Conservation (phyloP, 192 early-diverging fungal species). For the Podila horticola region DNA sequence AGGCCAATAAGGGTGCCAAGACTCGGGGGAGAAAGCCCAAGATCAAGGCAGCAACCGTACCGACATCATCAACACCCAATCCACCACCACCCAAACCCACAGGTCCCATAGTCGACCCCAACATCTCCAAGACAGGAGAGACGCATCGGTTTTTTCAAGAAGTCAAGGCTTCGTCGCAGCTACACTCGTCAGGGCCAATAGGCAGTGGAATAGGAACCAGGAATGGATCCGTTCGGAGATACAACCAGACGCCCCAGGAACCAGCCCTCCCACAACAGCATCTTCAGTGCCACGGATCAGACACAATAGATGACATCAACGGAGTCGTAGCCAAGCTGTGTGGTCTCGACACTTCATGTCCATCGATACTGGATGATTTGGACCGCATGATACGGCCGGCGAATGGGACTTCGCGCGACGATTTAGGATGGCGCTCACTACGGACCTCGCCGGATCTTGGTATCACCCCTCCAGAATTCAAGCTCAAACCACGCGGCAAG, state of each 20-base stretch:
- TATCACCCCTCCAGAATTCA: constrained; percentile 24
- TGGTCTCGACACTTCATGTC: constrained; percentile 5
- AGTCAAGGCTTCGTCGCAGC: constrained; percentile 19
- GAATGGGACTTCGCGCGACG: background rate
- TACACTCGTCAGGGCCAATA: background rate
- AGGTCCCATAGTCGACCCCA: constrained; percentile 29
- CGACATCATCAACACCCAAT: background rate
- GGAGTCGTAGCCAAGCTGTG: constrained; percentile 29
- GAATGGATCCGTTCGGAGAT: background rate
- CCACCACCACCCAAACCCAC: background rate
- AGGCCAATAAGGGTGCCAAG: background rate
- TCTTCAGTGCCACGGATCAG: constrained; percentile 43
- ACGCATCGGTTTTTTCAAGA: constrained; percentile 48
- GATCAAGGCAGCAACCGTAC: background rate
- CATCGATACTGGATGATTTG: background rate
- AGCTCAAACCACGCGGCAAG: constrained; percentile 13
- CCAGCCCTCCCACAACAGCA: constrained; percentile 29
- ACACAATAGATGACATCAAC: constrained; percentile 42
- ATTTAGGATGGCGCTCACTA: constrained; percentile 28
- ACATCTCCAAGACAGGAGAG: constrained; percentile 45
- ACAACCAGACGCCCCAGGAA: constrained; percentile 7
- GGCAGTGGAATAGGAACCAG: background rate
- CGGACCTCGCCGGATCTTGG: constrained; percentile 23
- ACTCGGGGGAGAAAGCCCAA: constrained; percentile 40
- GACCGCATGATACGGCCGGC: background rate